Base-by-base conservation (phyloP, 768 basidiomycete species). In the Podaxis sp. region DNA sequence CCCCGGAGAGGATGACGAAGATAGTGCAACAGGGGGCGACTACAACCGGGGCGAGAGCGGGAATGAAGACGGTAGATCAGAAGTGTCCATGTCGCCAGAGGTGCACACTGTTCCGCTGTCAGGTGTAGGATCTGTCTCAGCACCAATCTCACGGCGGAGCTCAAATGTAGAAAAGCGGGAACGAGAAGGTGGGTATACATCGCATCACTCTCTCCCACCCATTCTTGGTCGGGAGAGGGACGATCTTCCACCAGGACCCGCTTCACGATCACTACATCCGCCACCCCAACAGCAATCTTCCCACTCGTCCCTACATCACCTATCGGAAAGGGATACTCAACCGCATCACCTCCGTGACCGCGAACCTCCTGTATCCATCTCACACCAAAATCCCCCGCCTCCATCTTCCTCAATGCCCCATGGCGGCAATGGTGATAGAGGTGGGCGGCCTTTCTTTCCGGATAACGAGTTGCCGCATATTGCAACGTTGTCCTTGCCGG, bases 391-490 rank as follows among this genome's bases (percentile, higher is more conserved):
- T 44, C 57, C 32, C 9, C 32, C 32, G 9, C 32, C 57, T 51
- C 50, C 37, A 14, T 18, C 54, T 23, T 38, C 40, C 13, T 57
- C 56, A 37, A 37, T 21, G 13, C 37, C 35, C 21, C 35, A 25
- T 16, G 50, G 50, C 5, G 10, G 18, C 7, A 38, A 9, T 32
- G 57, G 57, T 32, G 38, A 25, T 9, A n/a, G 50, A 16, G 25
- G 50, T 18, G 50, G 42, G 21, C 54, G 82, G 21, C 73, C 70
- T 55, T 73, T 81, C 62, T 87, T 82, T 70, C 76, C 74, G 35
- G 85, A 87, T 67, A 83, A 83, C 64, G 87, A 88, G 65, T 74
- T 89, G 63, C 88, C 88, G 37, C 86, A 85, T 63, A 90, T 90
- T 63, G 85, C 87, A 55, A 89, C 88, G 6, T 79, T 90, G 25